Conservation (phyloP, 371 early-diverging fungal genomes). For the Basidiobolus meristosporus region DNA sequence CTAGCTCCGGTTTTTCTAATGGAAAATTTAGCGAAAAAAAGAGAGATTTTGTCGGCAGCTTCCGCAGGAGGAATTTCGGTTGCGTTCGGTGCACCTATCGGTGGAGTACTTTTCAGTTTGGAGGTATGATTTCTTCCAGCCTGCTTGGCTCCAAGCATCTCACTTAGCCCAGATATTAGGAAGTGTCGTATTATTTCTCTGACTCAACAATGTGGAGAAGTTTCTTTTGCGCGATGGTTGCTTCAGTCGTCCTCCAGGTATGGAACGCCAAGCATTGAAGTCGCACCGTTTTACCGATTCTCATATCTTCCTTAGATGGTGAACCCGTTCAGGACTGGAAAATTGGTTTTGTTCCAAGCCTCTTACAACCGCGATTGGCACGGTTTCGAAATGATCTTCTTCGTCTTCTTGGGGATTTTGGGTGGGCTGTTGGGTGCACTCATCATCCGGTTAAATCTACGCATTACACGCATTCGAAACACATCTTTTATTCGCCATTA, state of each 20-base stretch:
- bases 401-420: constrained; percentile 69
- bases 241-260: constrained; percentile 46
- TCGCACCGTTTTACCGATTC: not conserved
- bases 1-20: no score
- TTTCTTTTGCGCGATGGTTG: constrained; percentile 62
- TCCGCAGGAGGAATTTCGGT: constrained; percentile 70
- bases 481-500: constrained; percentile 28
- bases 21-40: constrained; percentile 24
- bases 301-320: constrained; percentile 12
- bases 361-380: constrained; percentile 55
- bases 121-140: constrained; percentile 15
- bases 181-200: constrained; percentile 71
- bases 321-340: constrained; percentile 65
- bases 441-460: constrained; percentile 61
- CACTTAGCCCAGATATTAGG: constrained; percentile 7
- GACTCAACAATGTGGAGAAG: constrained; percentile 67
- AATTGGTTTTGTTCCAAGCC: constrained; percentile 66
- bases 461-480: constrained; percentile 45
- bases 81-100: constrained; percentile 75
- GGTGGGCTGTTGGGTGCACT: constrained; percentile 81
- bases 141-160: not conserved
- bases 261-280: constrained; percentile 1
- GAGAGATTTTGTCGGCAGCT: constrained; percentile 65
- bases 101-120: constrained; percentile 67
- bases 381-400: constrained; percentile 65